These are phyloP conservation scores for Benincasa hispida DNA, from an alignment of 306 rosid genomes.

Conservation along the genomic window DNA sequence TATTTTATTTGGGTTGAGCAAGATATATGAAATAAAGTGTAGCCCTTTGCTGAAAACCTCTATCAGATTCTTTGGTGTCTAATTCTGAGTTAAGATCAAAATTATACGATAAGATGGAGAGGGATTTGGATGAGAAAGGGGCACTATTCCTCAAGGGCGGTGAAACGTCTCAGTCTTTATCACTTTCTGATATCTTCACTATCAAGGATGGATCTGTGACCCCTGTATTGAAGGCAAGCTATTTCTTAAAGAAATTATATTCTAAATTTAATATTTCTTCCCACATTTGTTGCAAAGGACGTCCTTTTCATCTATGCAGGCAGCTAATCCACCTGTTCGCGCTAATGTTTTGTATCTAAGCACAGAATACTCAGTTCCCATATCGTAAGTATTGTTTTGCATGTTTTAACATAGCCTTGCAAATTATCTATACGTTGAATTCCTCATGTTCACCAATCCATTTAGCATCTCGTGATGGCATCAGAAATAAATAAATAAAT, in stretches of 20 bases:
- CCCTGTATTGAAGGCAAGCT: conserved; percentile 60
- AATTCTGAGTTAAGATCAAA: conserved; percentile 43
- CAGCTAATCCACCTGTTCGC: conserved; percentile 85
- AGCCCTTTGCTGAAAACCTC: conserved; percentile 9
- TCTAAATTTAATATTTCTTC: neutral
- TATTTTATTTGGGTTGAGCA: neutral
- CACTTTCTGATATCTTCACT: conserved; percentile 74
- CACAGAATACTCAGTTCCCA: conserved; percentile 51
- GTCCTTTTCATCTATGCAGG: conserved; percentile 34
- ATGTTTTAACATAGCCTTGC: neutral
- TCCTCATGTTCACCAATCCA: neutral
- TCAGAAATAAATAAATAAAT: neutral
- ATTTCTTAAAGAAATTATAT: neutral
- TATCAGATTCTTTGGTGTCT: conserved; percentile 26
- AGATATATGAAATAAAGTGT: neutral
- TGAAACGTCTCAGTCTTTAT: conserved; percentile 83
- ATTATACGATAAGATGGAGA: conserved; percentile 67
- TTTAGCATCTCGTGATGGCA: neutral
- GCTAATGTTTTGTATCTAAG: conserved; percentile 76
- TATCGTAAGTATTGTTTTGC: conserved; percentile 38
- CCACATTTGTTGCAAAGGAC: conserved; percentile 16
- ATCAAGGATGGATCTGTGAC: conserved; percentile 61
- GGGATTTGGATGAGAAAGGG: conserved; percentile 73
- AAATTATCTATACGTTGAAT: neutral
- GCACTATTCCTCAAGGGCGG: conserved; percentile 64